phyloP scores from a whole-genome alignment of 2,329 filamentous ascomycete species.

The Penicillium sumatraense region DNA sequence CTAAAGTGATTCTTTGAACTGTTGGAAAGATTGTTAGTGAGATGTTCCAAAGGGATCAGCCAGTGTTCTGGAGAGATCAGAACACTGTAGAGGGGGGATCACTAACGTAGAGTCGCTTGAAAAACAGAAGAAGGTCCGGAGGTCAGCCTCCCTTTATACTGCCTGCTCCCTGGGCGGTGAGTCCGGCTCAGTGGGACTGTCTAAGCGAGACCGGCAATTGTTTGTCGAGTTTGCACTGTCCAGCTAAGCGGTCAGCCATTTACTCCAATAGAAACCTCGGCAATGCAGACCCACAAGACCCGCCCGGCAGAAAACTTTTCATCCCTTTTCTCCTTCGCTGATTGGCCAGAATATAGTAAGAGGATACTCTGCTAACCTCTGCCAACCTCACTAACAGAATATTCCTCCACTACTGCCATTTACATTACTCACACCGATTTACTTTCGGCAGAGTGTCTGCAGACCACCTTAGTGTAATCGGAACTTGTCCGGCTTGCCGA shows the following conservation, averaged over 20 bases:
- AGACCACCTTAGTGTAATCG: neutral
- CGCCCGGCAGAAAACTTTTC: conserved; percentile 8
- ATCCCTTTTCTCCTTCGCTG: neutral
- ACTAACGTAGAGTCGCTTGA: conserved; percentile 52
- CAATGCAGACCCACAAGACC: neutral
- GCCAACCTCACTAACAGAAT: too few species aligned
- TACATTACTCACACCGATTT: conserved; percentile 11
- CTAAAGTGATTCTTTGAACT: conserved; percentile 91
- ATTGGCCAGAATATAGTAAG: conserved; percentile 3
- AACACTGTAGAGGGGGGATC: conserved; percentile 31
- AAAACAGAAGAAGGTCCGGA: conserved; percentile 36
- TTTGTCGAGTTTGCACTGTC: conserved; percentile 24
- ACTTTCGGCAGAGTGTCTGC: neutral
- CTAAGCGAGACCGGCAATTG: conserved; percentile 31
- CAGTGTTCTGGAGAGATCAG: conserved; percentile 5
- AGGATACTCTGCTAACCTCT: too few species aligned
- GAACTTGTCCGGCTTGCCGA: conserved; percentile 1
- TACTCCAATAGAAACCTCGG: neutral
- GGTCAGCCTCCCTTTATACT: conserved; percentile 33
- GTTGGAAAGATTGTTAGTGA: conserved; percentile 31
- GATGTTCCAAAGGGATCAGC: conserved; percentile 13
- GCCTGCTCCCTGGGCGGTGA: neutral
- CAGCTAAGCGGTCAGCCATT: neutral
- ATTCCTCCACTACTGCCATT: neutral
- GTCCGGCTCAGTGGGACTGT: conserved; percentile 25